Evolutionary conservation across 306 rosid genomes (phyloP), one percentile per base, ranked within the genome.

Genomic region (Prunus mongolica): DNA sequence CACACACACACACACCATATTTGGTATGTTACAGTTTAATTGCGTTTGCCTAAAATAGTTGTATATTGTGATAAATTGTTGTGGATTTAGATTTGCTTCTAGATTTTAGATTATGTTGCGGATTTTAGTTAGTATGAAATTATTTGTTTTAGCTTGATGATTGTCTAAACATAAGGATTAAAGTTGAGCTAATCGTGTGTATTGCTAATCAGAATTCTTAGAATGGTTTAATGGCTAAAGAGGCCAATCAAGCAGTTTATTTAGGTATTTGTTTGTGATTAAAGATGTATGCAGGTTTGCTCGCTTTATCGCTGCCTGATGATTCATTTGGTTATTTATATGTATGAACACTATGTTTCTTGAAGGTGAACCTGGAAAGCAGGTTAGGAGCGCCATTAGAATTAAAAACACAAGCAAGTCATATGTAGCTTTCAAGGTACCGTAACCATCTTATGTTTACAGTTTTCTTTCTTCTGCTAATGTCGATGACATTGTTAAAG

Each of bases 281-380:
- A 9, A 45, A 44, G 70, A 57, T 22, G 71, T 77, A 0, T 69
- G 74, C 28, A 28, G 55, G 46, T 69, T 28, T 50, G 24, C 15
- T 45, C 9, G 19, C 30, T 34, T 6, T 10, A 12, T 70, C 51
- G 12, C 18, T 67, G 20, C 60, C 11, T 28, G 34, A 38, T 60
- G 65, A 38, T 70, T 80, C 15, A 30, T 79, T 45, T 57, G 45
- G 6, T 47, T 55, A 60, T 57, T 18, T 74, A 75, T 67, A 27
- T 62, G 50, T 65, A 24, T 44, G 32, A 8, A 14, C 47, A 73
- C 45, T 67, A 0, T 81, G 65, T 57, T 12, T 80, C 34, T 79
- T 92, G 88, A 69, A 96, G 99, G 90, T 83, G 98, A 92, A 77
- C 97, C 97, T 2, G 98, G 98, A 24, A 96, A 92, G 84, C 99